Base-by-base conservation (phyloP, 2,329 filamentous ascomycete species). In the Drechslerella stenobrocha region DNA sequence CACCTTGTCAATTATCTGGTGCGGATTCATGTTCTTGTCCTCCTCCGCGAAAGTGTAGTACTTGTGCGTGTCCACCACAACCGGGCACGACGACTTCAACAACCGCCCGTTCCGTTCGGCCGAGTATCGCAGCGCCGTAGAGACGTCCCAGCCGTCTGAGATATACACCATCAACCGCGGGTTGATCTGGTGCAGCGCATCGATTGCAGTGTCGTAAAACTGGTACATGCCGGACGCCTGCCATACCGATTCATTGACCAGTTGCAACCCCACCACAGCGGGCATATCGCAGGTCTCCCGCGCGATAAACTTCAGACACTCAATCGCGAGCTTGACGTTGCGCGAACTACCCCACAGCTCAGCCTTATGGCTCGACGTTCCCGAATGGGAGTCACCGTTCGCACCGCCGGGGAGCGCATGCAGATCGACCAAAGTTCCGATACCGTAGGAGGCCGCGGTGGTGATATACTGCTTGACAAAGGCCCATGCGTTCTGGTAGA, bases 351-450 rank as follows among this genome's bases (percentile, higher is more conserved):
- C 73, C 81, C 82, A 84, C 15, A 84, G 76, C 22, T 79, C 79
- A 0, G 81, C 80, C 61, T 77, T 78, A 7, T 79, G 79, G 53
- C 74, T 78, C 70, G 80, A 79, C 5, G 81, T 84, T 2, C 82
- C 83, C 3, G 80, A 82, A 73, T 85, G 83, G 7, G 80, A 80
- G 40, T 81, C 78, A 1, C 73, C 72, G 71, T 85, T 84, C 4
- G 81, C 82, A 9, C 82, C 83, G 11, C 83, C 82, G 5, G 82
- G 82, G 7, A 84, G 75, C 26, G 80, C 82, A 72, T 85, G 83
- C 4, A 85, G 73, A 72, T 85, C 83, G 37, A 85, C 73, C n/a
- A 85, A 73, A 1, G 82, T 78, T 2, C 81, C 81, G 46, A 85
- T 82, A 1, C 81, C 81, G 42, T 77, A 75, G 13, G 73, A 66